A percentile compares a stretch with the other conserved stretches of the same genome.
Evolutionary conservation across 139 green algal species (phyloP).

Genomic region (Closterium sp.): DNA sequence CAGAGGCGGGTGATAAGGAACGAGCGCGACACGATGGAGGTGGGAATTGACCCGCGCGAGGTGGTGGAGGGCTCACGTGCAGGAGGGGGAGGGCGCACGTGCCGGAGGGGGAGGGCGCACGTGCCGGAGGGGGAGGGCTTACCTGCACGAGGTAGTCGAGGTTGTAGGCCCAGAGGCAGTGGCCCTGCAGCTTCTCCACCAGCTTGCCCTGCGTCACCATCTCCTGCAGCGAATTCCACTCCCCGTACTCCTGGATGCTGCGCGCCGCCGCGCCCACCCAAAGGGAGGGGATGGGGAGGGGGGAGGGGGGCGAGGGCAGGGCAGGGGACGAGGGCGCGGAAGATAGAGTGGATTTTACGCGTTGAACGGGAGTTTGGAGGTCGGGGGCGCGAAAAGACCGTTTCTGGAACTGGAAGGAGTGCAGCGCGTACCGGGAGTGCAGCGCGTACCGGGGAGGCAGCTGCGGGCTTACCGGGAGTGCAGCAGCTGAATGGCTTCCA

Average conservation of each 20-base stretch:
- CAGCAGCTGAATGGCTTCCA: not conserved
- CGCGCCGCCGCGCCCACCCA: not conserved
- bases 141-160: constrained; percentile 2
- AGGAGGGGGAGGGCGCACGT: no score
- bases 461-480: not conserved
- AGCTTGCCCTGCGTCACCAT: constrained; percentile 13
- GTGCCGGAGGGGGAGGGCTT: no score
- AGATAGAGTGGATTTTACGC: not conserved
- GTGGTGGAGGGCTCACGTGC: no score
- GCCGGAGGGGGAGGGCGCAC: no score
- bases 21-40: no score
- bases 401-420: not conserved
- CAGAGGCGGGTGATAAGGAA: not conserved
- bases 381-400: not conserved
- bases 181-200: constrained; percentile 14
- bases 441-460: no score
- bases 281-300: no score
- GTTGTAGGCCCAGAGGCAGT: constrained; percentile 9
- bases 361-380: no score
- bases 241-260: constrained; percentile 5
- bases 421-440: no score
- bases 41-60: no score
- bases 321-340: not conserved
- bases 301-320: not conserved
- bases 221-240: constrained; percentile 11